These are phyloP conservation scores for Trametes polyzona DNA, from an alignment of 1,284 basidiomycete genomes.

Conservation along the genomic window DNA sequence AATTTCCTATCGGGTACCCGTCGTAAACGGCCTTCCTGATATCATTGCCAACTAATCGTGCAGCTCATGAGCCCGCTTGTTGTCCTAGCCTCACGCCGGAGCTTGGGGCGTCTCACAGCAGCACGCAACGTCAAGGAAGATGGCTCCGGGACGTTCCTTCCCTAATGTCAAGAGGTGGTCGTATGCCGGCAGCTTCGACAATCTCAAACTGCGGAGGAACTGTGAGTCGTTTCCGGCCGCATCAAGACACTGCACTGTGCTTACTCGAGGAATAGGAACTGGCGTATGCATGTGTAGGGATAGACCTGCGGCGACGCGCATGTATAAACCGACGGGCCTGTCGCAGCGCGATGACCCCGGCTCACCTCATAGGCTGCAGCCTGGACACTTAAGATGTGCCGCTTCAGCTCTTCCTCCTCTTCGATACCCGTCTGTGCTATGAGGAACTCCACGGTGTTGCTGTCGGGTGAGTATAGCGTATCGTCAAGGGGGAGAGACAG, in stretches of 20 bases:
- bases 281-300: slow-evolving; percentile 24
- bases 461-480: slow-evolving; percentile 26
- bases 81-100: not conserved
- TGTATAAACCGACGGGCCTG: too few species aligned
- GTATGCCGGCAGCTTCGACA: slow-evolving; percentile 18
- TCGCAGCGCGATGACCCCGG: not conserved
- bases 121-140: slow-evolving; percentile 50
- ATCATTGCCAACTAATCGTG: slow-evolving; percentile 45
- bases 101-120: slow-evolving; percentile 46
- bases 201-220: slow-evolving; percentile 16
- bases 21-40: slow-evolving; percentile 44
- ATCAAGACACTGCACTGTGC: not conserved
- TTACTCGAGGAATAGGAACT: slow-evolving; percentile 21
- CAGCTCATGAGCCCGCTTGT: not conserved
- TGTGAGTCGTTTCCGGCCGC: not conserved
- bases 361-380: slow-evolving; percentile 47
- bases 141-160: slow-evolving; percentile 41
- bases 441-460: slow-evolving; percentile 42
- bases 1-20: slow-evolving; percentile 38
- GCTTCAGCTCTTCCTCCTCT: slow-evolving; percentile 43
- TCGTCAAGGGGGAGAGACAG: slow-evolving; percentile 17
- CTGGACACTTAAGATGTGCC: slow-evolving; percentile 50
- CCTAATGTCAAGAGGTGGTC: slow-evolving; percentile 39
- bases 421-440: slow-evolving; percentile 45
- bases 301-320: slow-evolving; percentile 4